Evolutionary conservation across 768 basidiomycete species (phyloP).

Genomic region (Leccinum obscurum): DNA sequence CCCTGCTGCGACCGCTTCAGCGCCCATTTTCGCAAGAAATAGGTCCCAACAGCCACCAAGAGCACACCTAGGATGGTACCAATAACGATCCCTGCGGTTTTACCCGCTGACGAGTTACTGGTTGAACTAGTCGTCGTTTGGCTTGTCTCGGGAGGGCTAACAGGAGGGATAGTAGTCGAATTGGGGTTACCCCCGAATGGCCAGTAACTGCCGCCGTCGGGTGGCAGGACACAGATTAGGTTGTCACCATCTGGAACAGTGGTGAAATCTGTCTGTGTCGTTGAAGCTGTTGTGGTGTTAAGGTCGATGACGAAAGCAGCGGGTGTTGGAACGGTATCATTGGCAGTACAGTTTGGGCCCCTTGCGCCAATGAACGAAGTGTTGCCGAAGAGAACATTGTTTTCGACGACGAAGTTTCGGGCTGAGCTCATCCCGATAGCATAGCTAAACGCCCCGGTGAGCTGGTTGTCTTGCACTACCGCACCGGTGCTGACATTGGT

Average conservation of each 20-base stretch:
- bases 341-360: constrained; percentile 62
- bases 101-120: constrained; percentile 29
- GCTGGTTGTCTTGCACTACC: constrained; percentile 53
- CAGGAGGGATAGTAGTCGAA: constrained; percentile 22
- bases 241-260: constrained; percentile 52
- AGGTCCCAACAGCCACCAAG: constrained; percentile 40
- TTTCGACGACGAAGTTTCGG: constrained; percentile 62
- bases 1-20: constrained; percentile 34
- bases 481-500: constrained; percentile 57
- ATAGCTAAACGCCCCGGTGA: constrained; percentile 72
- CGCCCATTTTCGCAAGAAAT: constrained; percentile 52
- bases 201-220: constrained; percentile 69
- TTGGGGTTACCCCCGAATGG: constrained; percentile 59
- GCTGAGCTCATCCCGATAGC: constrained; percentile 68
- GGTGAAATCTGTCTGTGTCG: constrained; percentile 54
- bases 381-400: constrained; percentile 63
- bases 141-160: constrained; percentile 16
- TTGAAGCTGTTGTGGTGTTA: constrained; percentile 39
- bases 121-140: constrained; percentile 12
- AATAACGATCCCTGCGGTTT: constrained; percentile 46
- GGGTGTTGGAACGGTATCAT: constrained; percentile 50
- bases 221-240: constrained; percentile 68
- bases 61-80: constrained; percentile 51
- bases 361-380: constrained; percentile 72
- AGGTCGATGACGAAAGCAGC: constrained; percentile 59